Percentiles rank a stretch among this genome's conserved stretches.
Evolutionary conservation across 768 basidiomycete species (phyloP).

Genomic region (Cystoderma amianthinum): DNA sequence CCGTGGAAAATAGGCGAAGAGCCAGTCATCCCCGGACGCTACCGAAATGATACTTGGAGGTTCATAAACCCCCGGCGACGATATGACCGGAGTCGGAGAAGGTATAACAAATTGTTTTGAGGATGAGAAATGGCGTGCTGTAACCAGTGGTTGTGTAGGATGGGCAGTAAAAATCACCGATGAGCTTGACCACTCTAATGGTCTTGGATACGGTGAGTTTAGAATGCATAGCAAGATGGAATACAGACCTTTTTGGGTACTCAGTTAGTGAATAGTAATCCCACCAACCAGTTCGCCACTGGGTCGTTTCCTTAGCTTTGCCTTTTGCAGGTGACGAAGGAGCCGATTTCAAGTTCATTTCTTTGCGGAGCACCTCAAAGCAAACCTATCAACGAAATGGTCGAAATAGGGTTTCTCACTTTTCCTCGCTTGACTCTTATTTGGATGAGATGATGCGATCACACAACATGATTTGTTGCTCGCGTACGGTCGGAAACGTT

Average conservation of each 20-base stretch:
- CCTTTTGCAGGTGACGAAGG: constrained; percentile 42
- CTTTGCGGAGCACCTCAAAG: background rate
- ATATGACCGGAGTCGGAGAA: constrained; percentile 43
- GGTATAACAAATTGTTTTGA: constrained; percentile 56
- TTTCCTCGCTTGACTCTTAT: background rate
- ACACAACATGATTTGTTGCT: background rate
- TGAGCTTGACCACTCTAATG: constrained; percentile 63
- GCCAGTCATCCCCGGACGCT: constrained; percentile 50
- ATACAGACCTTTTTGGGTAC: constrained; percentile 39
- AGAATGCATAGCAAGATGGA: constrained; percentile 1
- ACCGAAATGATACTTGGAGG: constrained; percentile 59
- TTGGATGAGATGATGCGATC: too few species aligned
- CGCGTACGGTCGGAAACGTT: background rate
- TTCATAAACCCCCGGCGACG: constrained; percentile 41
- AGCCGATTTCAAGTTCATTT: constrained; percentile 13
- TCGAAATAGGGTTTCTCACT: background rate
- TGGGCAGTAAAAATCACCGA: constrained; percentile 69
- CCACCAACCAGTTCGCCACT: constrained; percentile 71
- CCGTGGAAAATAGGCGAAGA: constrained; percentile 74
- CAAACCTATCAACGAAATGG: background rate
- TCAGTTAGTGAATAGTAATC: constrained; percentile 60
- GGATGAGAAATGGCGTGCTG: constrained; percentile 64
- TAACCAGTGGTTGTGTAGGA: constrained; percentile 49
- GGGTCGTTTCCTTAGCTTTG: constrained; percentile 41
- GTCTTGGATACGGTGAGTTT: constrained; percentile 30